Evolutionary conservation across 441 rosid genomes (phyloP).

Genomic region (Euphorbia corollata): DNA sequence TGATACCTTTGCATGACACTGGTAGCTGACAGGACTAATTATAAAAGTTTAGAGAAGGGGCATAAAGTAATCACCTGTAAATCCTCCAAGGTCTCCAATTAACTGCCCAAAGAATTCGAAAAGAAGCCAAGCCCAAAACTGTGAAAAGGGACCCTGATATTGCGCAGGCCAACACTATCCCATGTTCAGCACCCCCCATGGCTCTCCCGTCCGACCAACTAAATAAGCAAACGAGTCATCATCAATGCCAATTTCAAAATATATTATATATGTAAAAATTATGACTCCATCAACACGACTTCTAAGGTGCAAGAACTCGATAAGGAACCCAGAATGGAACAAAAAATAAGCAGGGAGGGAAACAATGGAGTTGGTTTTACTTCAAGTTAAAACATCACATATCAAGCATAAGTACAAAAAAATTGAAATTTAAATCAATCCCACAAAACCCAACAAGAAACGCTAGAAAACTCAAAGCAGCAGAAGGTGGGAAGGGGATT

Average conservation of each 20-base stretch:
- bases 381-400: background rate
- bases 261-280: background rate
- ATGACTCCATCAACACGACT: background rate
- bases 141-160: conserved; percentile 85
- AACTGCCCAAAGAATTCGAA: conserved; percentile 84
- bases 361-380: background rate
- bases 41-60: conserved; percentile 6
- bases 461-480: conserved; percentile 26
- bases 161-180: conserved; percentile 61
- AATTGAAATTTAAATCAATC: conserved; percentile 6
- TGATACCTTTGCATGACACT: conserved; percentile 15
- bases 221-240: conserved; percentile 11
- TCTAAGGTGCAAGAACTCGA: background rate
- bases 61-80: conserved; percentile 50
- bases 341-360: background rate
- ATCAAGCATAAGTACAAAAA: background rate
- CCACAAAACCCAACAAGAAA: conserved; percentile 10
- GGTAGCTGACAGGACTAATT: conserved; percentile 12
- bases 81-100: conserved; percentile 99
- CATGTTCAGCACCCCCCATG: conserved; percentile 78
- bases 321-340: background rate
- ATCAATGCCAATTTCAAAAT: conserved; percentile 10
- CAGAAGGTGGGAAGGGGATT: conserved; percentile 19
- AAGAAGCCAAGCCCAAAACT: conserved; percentile 71
- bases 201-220: conserved; percentile 24